Evolutionary conservation across 345 rosid species (phyloP), one percentile per base, ranked within the genome.

Genomic region (Punica granatum): DNA sequence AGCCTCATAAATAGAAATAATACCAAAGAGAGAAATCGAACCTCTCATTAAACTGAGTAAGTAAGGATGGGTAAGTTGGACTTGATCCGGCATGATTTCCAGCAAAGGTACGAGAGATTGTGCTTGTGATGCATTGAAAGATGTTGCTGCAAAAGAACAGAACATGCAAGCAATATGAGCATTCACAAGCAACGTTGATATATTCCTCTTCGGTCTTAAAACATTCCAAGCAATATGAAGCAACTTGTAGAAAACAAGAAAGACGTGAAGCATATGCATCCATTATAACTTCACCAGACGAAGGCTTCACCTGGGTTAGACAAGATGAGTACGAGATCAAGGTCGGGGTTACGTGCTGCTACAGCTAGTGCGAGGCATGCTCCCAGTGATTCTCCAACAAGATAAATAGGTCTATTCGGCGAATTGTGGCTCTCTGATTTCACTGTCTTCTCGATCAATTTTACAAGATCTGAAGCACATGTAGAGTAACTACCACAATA

Each of bases 331-430:
- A 81, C 65, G 70, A 92, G 90, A 80, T 92, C 96, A 43, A 81
- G 60, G 0, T 76, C 70, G 39, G 92, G 92, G 73, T 87, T 91
- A 41, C 82, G 81, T 58, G 89, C 84, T 0, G 93, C 93, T 64
- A 84, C 85, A 42, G 88, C 82, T 28, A 91, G 81, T 51, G 88
- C 96, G 31, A 89, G 77, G 78, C 96, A 89, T 54, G 82, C 93
- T 77, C 96, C 92, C 65, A 92, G 76, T 64, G 93, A 87, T 70
- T 92, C 96, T 51, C 96, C 98, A 62, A 86, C 84, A 64, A 92
- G 80, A 80, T 87, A 89, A 44, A 92, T 86, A 44, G 98, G 97
- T 70, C 84, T 73, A 18, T 71, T 74, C 16, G 87, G 90, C 18
- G 75, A 78, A 26, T 46, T 43, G 26, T 54, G 15, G 66, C 39